A percentile compares a stretch with the other conserved stretches of the same genome.
Conservation (phyloP, 345 rosid genomes). For the Kandelia obovata region DNA sequence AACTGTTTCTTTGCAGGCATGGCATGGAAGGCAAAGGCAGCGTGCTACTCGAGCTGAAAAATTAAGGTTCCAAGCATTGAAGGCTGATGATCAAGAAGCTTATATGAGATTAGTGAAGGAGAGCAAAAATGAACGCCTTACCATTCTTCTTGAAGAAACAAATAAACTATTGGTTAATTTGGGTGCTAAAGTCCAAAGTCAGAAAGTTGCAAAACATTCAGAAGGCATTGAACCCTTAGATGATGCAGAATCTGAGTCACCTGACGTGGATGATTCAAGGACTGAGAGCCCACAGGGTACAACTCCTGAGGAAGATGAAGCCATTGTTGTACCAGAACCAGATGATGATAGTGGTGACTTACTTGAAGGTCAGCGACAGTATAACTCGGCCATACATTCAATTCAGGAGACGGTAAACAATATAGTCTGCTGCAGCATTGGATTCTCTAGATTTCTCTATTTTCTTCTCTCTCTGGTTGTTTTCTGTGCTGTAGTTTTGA, state of each 20-base stretch:
- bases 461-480: background rate
- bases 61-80: constrained; percentile 90
- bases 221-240: constrained; percentile 65
- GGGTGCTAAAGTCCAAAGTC: constrained; percentile 99
- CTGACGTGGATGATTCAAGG: constrained; percentile 67
- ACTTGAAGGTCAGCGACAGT: constrained; percentile 97
- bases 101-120: constrained; percentile 96
- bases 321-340: constrained; percentile 62
- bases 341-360: constrained; percentile 78
- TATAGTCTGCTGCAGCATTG: constrained; percentile 3
- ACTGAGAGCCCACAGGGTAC: constrained; percentile 62
- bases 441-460: background rate
- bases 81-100: constrained; percentile 97
- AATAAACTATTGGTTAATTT: constrained; percentile 88
- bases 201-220: constrained; percentile 71
- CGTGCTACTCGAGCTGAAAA: constrained; percentile 98
- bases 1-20: constrained; percentile 49
- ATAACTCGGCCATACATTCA: constrained; percentile 90
- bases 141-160: constrained; percentile 89
- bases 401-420: constrained; percentile 82
- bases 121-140: constrained; percentile 93
- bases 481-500: background rate
- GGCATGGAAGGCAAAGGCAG: constrained; percentile 99
- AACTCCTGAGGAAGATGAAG: constrained; percentile 65
- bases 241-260: constrained; percentile 64